A percentile compares a stretch with the other conserved stretches of the same genome.
phyloP scores from a whole-genome alignment of 345 rosid genomes.

The Linum lewisii region DNA sequence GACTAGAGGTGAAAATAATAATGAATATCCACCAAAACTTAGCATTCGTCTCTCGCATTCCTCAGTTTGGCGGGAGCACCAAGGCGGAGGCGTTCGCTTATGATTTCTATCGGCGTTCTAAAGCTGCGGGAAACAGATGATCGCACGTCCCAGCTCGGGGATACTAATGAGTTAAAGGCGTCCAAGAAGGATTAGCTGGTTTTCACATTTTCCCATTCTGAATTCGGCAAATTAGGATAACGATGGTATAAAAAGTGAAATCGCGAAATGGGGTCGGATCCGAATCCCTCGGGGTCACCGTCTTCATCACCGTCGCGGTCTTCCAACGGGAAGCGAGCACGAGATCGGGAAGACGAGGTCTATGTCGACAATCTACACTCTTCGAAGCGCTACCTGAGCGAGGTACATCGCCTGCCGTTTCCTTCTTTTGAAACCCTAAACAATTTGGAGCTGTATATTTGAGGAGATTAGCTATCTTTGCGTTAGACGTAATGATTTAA shows the following conservation, averaged over 20 bases:
- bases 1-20: too few relatives aligned
- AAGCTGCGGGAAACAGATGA: too few relatives aligned
- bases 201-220: too few relatives aligned
- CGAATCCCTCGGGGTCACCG: slow-evolving; percentile 27
- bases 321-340: slow-evolving; percentile 56
- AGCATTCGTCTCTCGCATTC: too few relatives aligned
- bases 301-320: slow-evolving; percentile 36
- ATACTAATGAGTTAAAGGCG: too few relatives aligned
- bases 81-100: background rate
- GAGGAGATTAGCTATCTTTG: too few relatives aligned
- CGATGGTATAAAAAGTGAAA: background rate
- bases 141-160: too few relatives aligned
- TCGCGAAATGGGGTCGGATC: slow-evolving; percentile 23
- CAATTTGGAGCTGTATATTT: background rate
- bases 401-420: slow-evolving; percentile 30
- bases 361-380: slow-evolving; percentile 87
- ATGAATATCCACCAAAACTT: too few relatives aligned
- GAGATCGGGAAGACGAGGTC: slow-evolving; percentile 95
- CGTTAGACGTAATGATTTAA: background rate
- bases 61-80: too few relatives aligned
- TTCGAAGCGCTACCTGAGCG: slow-evolving; percentile 92
- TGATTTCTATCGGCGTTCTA: too few relatives aligned
- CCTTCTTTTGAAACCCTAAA: background rate
- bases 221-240: too few relatives aligned
- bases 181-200: too few relatives aligned